These are phyloP conservation scores for Wickerhamiella alocasiicola DNA, from an alignment of 805 yeast species.

Conservation along the genomic window DNA sequence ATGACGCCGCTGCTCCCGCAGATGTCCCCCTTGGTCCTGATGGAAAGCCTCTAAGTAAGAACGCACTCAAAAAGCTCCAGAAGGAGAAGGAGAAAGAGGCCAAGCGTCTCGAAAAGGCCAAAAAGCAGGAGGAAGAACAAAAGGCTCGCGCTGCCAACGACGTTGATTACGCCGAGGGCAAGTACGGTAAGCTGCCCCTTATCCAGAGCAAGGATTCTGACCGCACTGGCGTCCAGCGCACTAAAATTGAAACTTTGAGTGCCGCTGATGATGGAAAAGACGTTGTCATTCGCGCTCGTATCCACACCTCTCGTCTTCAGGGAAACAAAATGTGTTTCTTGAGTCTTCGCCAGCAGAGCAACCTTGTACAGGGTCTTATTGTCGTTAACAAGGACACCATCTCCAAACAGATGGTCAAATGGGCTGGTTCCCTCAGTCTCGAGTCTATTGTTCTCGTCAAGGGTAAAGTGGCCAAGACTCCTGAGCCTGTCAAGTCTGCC, in stretches of 20 bases:
- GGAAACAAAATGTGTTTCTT: slow-evolving; percentile 90
- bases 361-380: slow-evolving; percentile 70
- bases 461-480: slow-evolving; percentile 74
- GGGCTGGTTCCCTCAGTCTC: slow-evolving; percentile 74
- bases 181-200: slow-evolving; percentile 83
- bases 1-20: too few species aligned
- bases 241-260: slow-evolving; percentile 37
- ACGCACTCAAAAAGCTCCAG: slow-evolving; percentile 87
- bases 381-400: slow-evolving; percentile 60
- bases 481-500: slow-evolving; percentile 77
- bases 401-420: slow-evolving; percentile 92
- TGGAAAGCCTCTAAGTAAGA: slow-evolving; percentile 82
- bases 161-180: slow-evolving; percentile 72
- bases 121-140: slow-evolving; percentile 72
- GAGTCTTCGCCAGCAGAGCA: slow-evolving; percentile 81
- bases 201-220: slow-evolving; percentile 49
- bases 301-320: slow-evolving; percentile 87
- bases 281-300: slow-evolving; percentile 83
- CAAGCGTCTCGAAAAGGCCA: slow-evolving; percentile 88
- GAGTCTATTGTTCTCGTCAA: slow-evolving; percentile 88
- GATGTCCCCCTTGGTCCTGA: slow-evolving; percentile 47
- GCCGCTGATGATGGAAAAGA: slow-evolving; percentile 58
- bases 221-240: slow-evolving; percentile 55
- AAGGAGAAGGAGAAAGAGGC: slow-evolving; percentile 85
- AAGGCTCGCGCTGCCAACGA: slow-evolving; percentile 67